These are phyloP conservation scores for Acanthamoeba comandoni DNA, from an alignment of 208 protist genomes.

Conservation along the genomic window DNA sequence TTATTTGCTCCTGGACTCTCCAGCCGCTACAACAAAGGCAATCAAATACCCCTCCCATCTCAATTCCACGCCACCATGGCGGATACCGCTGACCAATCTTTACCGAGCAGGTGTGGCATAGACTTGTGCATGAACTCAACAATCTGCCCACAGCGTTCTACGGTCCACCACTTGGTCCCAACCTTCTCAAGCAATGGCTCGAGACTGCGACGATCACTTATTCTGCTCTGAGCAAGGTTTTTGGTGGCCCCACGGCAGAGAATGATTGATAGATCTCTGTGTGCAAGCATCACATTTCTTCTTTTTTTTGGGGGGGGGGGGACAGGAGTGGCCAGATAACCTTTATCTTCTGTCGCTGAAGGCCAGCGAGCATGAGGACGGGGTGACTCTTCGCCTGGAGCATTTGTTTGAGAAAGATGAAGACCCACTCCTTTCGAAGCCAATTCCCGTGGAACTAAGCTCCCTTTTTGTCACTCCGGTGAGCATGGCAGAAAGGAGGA, in stretches of 20 bases:
- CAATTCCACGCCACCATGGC: not conserved
- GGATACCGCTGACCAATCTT: not conserved
- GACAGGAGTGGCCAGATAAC: slow-evolving; percentile 13
- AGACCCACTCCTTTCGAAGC: no score
- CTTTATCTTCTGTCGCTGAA: not conserved
- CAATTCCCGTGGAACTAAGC: no score
- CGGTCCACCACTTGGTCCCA: no score
- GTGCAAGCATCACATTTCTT: not conserved
- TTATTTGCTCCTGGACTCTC: no score
- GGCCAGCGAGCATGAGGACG: not conserved
- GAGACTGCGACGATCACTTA: not conserved
- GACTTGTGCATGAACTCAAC: no score
- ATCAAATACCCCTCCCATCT: not conserved
- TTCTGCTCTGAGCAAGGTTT: not conserved
- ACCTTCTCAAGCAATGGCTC: no score
- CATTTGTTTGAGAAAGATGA: no score
- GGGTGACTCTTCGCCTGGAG: no score
- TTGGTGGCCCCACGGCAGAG: not conserved
- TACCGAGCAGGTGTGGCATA: not conserved
- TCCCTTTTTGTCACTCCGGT: no score
- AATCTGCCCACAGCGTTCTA: no score
- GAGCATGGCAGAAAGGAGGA: no score
- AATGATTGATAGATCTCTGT: not conserved
- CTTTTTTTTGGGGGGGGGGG: not conserved
- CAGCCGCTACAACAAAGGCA: not conserved